Percentiles rank a stretch among this genome's conserved stretches.
These are phyloP conservation scores for Nemania sp. DNA, from an alignment of 2,329 filamentous ascomycete genomes.

Conservation along the genomic window DNA sequence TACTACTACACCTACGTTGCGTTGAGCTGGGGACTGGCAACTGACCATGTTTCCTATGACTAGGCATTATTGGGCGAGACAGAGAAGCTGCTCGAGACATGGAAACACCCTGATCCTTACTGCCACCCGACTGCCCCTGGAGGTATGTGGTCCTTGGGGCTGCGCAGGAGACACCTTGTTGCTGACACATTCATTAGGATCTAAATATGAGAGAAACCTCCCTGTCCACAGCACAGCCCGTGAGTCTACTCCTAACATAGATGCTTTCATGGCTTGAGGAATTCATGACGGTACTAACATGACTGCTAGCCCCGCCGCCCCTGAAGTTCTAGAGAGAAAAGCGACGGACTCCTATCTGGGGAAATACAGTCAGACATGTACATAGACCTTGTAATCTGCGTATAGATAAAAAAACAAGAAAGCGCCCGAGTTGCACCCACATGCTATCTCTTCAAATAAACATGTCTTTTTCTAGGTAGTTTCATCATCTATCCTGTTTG, in stretches of 20 bases:
- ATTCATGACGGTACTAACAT: slow-evolving; percentile 38
- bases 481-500: no score
- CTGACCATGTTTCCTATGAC: slow-evolving; percentile 31
- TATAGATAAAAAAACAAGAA: slow-evolving; percentile 32
- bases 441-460: neutral
- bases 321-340: slow-evolving; percentile 58
- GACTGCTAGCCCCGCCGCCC: slow-evolving; percentile 60
- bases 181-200: slow-evolving; percentile 67
- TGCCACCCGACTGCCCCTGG: slow-evolving; percentile 89
- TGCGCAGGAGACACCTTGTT: neutral
- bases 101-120: slow-evolving; percentile 98
- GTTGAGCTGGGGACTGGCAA: slow-evolving; percentile 16
- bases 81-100: slow-evolving; percentile 86
- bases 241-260: slow-evolving; percentile 62
- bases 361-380: slow-evolving; percentile 48
- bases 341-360: slow-evolving; percentile 3
- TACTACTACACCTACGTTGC: neutral
- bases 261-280: neutral
- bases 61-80: slow-evolving; percentile 89
- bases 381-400: slow-evolving; percentile 49
- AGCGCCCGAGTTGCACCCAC: slow-evolving; percentile 13
- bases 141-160: slow-evolving; percentile 66
- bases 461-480: neutral
- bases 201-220: slow-evolving; percentile 95
- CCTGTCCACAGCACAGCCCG: slow-evolving; percentile 82